Base-by-base conservation (phyloP, 2,329 filamentous ascomycete genomes). In the Ambrosiella cleistominuta region DNA sequence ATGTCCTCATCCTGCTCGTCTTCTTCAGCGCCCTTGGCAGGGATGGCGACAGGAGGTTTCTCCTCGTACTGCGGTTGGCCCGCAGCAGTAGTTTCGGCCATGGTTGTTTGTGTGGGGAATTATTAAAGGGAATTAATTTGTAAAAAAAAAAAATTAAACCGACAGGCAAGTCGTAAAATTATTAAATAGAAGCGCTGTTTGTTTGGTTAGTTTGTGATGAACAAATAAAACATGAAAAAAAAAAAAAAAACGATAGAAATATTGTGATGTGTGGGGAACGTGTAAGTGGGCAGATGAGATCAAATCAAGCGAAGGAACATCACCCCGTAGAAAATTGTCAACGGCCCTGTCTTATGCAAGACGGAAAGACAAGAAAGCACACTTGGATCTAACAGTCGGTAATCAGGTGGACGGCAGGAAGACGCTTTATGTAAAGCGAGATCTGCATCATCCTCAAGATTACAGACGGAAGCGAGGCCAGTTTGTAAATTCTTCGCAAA, bases 1-100 rank as follows among this genome's bases (percentile, higher is more conserved):
- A 95, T 88, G 68, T 91, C 85, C 72, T 88, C 85, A 51, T 86
- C 85, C 19, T 89, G 84, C 54, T 87, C 83, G 5, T 83, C 82
- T 37, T 78, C 78, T 49, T 78, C 75, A 54, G 66, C 68, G 66
- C 69, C 68, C 60, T 68, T 62, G 47, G 68, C 63, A 45, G 67
- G 63, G 52, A 67, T 64, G 60, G 70, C 65, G 35, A 64, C 63
- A 56, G 66, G 64, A 63, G 68, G 71, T 60, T 70, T 70, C 74
- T 83, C 83, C 74, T 85, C 81, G 69, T 82, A 76, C 69, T 84
- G 83, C 65, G 78, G 78, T 63, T 75, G 73, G 68, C 70, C 72
- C 69, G 70, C 68, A 64, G 69, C 67, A 66, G 74, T 74, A 66
- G 73, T 70, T 68, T 81, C 78, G 66, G 78, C 77, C 79, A 81